Evolutionary conservation across 768 basidiomycete species (phyloP).

Genomic region (Sistotremastrum suecicum): DNA sequence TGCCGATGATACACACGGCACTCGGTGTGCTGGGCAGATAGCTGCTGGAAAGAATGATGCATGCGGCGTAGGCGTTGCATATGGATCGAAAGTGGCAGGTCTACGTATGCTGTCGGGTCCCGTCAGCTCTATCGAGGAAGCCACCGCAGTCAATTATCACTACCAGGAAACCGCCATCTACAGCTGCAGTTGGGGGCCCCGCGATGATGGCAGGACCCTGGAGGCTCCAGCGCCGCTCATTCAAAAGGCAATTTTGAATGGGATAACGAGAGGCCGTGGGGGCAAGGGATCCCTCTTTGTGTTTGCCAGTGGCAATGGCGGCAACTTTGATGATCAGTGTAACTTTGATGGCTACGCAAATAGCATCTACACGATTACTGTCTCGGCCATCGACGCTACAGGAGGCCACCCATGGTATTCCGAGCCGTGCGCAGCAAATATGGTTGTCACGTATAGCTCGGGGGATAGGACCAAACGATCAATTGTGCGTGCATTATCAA

Average conservation of each 20-base stretch:
- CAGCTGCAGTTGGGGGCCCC: constrained; percentile 37
- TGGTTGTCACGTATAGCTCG: constrained; percentile 32
- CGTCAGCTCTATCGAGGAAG: constrained; percentile 37
- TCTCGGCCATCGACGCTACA: constrained; percentile 31
- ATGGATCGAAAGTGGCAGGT: constrained; percentile 28
- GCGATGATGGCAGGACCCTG: constrained; percentile 32
- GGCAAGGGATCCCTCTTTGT: constrained; percentile 35
- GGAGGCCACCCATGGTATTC: constrained; percentile 36
- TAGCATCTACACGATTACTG: constrained; percentile 30
- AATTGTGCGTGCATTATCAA: constrained; percentile 21
- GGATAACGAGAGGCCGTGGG: constrained; percentile 29
- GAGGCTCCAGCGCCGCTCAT: constrained; percentile 32
- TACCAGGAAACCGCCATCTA: constrained; percentile 34
- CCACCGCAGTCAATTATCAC: constrained; percentile 31
- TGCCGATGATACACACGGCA: constrained; percentile 36
- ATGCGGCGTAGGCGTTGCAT: constrained; percentile 36
- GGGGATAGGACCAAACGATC: constrained; percentile 33
- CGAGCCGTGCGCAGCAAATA: constrained; percentile 33
- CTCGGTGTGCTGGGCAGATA: constrained; percentile 36
- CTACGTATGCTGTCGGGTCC: constrained; percentile 32
- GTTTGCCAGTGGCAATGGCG: constrained; percentile 37
- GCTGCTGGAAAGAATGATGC: constrained; percentile 34
- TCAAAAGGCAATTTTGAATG: constrained; percentile 33
- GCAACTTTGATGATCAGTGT: constrained; percentile 33
- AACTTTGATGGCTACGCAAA: constrained; percentile 43